These are phyloP conservation scores for Globomyces sp. DNA, from an alignment of 371 early-diverging fungal genomes.

Conservation along the genomic window DNA sequence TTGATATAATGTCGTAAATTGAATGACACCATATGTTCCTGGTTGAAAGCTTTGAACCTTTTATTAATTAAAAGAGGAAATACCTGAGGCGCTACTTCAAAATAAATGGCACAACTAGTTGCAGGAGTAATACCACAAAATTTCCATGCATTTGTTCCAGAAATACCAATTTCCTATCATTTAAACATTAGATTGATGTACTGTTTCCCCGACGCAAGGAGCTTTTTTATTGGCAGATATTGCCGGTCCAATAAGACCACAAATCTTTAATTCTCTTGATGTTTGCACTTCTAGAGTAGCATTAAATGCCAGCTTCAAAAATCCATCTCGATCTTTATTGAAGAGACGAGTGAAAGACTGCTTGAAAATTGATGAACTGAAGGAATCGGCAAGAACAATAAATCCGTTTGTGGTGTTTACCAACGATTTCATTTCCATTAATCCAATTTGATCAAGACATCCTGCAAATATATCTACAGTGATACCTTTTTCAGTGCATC, in stretches of 20 bases:
- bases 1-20: constrained; percentile 95
- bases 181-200: constrained; percentile 12
- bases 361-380: constrained; percentile 94
- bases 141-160: constrained; percentile 93
- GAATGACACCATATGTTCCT: constrained; percentile 87
- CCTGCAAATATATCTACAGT: constrained; percentile 91
- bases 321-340: constrained; percentile 84
- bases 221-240: constrained; percentile 88
- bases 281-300: constrained; percentile 97
- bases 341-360: constrained; percentile 93
- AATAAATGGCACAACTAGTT: constrained; percentile 89
- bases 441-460: constrained; percentile 93
- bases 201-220: constrained; percentile 90
- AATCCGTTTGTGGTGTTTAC: constrained; percentile 92
- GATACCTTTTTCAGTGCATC: constrained; percentile 82
- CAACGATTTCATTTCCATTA: constrained; percentile 96
- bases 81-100: constrained; percentile 92
- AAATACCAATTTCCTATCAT: constrained; percentile 88
- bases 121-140: constrained; percentile 85
- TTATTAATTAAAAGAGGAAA: constrained; percentile 21
- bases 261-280: constrained; percentile 90
- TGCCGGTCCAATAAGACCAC: constrained; percentile 95
- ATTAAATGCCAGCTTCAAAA: constrained; percentile 96
- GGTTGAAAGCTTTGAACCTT: constrained; percentile 62
- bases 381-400: constrained; percentile 96